These are phyloP conservation scores for Hymenoscyphus repandus DNA, from an alignment of 2,329 filamentous ascomycete species.

Conservation along the genomic window DNA sequence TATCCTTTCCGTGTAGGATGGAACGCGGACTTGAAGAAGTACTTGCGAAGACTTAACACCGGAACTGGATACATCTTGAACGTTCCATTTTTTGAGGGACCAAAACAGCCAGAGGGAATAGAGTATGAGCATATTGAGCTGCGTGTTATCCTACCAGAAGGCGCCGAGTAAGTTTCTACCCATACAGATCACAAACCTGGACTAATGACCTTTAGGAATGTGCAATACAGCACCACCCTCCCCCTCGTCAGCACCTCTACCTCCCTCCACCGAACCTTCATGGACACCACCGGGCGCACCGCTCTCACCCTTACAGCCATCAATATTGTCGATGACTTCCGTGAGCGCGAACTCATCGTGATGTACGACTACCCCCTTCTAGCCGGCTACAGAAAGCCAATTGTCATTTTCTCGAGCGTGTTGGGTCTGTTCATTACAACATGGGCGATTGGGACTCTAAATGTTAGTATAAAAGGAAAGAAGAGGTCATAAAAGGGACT, in stretches of 20 bases:
- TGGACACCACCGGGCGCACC: slow-evolving; percentile 89
- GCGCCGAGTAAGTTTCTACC: slow-evolving; percentile 64
- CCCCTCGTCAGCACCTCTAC: slow-evolving; percentile 58
- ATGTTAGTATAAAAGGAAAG: slow-evolving; percentile 28
- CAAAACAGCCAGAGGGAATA: slow-evolving; percentile 77
- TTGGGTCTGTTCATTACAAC: slow-evolving; percentile 68
- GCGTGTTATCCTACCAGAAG: slow-evolving; percentile 84
- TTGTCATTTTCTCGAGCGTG: slow-evolving; percentile 71
- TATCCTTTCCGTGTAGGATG: slow-evolving; percentile 96
- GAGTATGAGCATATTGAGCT: slow-evolving; percentile 79
- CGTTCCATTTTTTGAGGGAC: slow-evolving; percentile 89
- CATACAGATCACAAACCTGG: slow-evolving; percentile 45
- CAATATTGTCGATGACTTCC: slow-evolving; percentile 86
- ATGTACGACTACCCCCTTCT: slow-evolving; percentile 78
- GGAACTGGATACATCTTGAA: slow-evolving; percentile 77
- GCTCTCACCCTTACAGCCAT: slow-evolving; percentile 72
- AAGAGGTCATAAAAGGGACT: slow-evolving; percentile 12
- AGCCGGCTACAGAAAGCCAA: slow-evolving; percentile 76
- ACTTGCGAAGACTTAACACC: slow-evolving; percentile 58
- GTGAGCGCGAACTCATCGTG: slow-evolving; percentile 77
- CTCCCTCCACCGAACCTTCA: slow-evolving; percentile 76
- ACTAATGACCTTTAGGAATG: slow-evolving; percentile 52
- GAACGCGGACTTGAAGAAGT: slow-evolving; percentile 79
- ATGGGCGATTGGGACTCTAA: slow-evolving; percentile 60
- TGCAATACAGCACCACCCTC: slow-evolving; percentile 70